A percentile compares a stretch with the other conserved stretches of the same genome.
These are phyloP conservation scores for Verruconis gallopava DNA, from an alignment of 2,329 filamentous ascomycete genomes.

Conservation along the genomic window DNA sequence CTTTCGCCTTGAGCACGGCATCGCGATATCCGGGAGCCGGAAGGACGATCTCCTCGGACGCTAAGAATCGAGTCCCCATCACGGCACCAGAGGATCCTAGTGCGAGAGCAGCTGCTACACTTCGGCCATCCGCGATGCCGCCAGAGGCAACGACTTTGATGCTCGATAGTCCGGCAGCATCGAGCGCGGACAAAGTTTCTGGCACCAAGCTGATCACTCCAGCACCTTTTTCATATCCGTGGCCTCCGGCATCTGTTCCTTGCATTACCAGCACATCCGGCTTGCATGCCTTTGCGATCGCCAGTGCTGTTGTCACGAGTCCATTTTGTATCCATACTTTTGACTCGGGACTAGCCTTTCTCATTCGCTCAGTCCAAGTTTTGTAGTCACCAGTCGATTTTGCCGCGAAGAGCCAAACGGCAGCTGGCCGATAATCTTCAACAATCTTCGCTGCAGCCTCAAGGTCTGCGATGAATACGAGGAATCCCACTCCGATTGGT, in stretches of 20 bases:
- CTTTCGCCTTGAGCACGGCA: slow-evolving; percentile 31
- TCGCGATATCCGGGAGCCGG: slow-evolving; percentile 29
- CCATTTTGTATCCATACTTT: slow-evolving; percentile 49
- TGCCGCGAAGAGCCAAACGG: slow-evolving; percentile 2
- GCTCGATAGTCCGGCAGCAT: slow-evolving; percentile 4
- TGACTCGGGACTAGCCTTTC: neutral
- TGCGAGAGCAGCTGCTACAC: slow-evolving; percentile 41
- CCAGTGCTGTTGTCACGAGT: slow-evolving; percentile 35
- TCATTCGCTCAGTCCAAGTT: neutral
- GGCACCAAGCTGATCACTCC: slow-evolving; percentile 45
- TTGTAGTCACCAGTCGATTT: neutral
- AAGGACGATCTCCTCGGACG: slow-evolving; percentile 29
- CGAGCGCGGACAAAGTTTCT: slow-evolving; percentile 39
- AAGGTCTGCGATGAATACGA: neutral
- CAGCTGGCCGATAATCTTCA: slow-evolving; percentile 1
- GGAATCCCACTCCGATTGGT: slow-evolving; percentile 2
- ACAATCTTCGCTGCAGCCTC: neutral
- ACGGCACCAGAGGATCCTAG: slow-evolving; percentile 41
- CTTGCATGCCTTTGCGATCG: neutral
- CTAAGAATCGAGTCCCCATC: slow-evolving; percentile 53
- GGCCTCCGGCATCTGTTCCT: slow-evolving; percentile 51
- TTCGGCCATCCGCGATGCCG: slow-evolving; percentile 44
- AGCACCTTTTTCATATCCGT: slow-evolving; percentile 42
- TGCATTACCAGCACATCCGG: slow-evolving; percentile 50
- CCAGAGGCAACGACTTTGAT: slow-evolving; percentile 41